These are phyloP conservation scores for Geotrichum bryndzae DNA, from an alignment of 1,139 yeast species.

Conservation along the genomic window DNA sequence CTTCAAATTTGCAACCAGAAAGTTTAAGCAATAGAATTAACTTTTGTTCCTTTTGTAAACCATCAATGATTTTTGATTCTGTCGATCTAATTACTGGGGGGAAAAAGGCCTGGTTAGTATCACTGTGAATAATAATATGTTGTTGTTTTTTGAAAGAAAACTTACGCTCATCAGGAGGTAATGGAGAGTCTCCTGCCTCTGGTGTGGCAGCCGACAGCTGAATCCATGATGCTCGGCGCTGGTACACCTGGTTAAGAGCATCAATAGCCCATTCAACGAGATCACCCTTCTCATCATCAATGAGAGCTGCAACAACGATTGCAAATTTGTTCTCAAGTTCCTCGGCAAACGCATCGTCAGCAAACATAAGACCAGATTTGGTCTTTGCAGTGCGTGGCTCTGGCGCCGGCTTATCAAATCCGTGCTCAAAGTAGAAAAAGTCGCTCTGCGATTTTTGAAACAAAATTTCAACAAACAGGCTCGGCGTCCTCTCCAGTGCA, in stretches of 20 bases:
- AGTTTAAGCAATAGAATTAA: constrained; percentile 29
- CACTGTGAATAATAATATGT: not conserved
- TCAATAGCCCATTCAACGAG: constrained; percentile 43
- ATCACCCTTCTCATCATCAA: constrained; percentile 42
- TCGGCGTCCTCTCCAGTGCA: constrained; percentile 48
- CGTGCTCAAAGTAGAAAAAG: constrained; percentile 42
- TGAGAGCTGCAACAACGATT: constrained; percentile 46
- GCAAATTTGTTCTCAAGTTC: constrained; percentile 30
- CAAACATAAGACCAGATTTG: constrained; percentile 2
- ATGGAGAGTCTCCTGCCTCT: not conserved
- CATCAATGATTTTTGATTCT: constrained; percentile 18
- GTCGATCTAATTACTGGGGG: constrained; percentile 3
- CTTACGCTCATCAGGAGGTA: constrained; percentile 15
- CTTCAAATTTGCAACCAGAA: constrained; percentile 25
- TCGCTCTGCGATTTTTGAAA: constrained; percentile 56
- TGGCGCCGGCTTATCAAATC: constrained; percentile 45
- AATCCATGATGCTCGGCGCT: constrained; percentile 22
- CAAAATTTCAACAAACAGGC: constrained; percentile 54
- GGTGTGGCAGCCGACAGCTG: constrained; percentile 2
- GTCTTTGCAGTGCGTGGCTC: not conserved
- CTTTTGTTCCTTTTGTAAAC: constrained; percentile 28
- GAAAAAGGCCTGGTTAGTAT: not conserved
- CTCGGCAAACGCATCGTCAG: constrained; percentile 24
- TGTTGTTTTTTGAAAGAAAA: not conserved
- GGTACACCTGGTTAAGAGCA: constrained; percentile 36